phyloP scores from a whole-genome alignment of 1,139 yeast genomes.

The Taiozyma onychis region DNA sequence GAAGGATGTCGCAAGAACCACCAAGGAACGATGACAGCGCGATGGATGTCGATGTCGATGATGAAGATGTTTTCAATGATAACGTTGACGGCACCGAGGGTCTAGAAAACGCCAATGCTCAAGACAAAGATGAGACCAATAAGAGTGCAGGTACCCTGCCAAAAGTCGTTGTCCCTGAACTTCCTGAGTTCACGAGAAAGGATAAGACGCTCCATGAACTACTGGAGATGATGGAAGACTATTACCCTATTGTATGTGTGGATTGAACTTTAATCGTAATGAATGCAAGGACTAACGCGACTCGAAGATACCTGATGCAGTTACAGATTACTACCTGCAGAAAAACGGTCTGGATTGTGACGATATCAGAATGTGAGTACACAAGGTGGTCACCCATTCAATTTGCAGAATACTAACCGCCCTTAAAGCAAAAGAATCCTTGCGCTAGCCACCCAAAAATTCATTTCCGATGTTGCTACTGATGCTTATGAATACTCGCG shows the following conservation, averaged over 20 bases:
- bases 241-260: slow-evolving; percentile 62
- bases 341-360: slow-evolving; percentile 85
- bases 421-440: slow-evolving; percentile 55
- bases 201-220: slow-evolving; percentile 88
- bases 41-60: slow-evolving; percentile 31
- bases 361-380: slow-evolving; percentile 52
- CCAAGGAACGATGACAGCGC: slow-evolving; percentile 9
- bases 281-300: not conserved
- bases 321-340: slow-evolving; percentile 88
- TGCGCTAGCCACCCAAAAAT: slow-evolving; percentile 94
- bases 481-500: slow-evolving; percentile 96
- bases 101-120: not conserved
- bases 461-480: slow-evolving; percentile 88
- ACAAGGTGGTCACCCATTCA: not conserved
- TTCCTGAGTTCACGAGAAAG: slow-evolving; percentile 71
- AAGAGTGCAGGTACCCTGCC: slow-evolving; percentile 17
- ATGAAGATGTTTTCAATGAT: slow-evolving; percentile 33
- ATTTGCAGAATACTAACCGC: not conserved
- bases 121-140: slow-evolving; percentile 13
- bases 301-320: slow-evolving; percentile 79
- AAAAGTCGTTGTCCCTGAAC: slow-evolving; percentile 36
- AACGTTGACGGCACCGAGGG: slow-evolving; percentile 25
- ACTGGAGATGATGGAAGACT: slow-evolving; percentile 84
- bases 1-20: not conserved
- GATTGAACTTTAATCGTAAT: no score